Base-by-base conservation (phyloP, 2,329 filamentous ascomycete species). In the Penicillium oxalicum region DNA sequence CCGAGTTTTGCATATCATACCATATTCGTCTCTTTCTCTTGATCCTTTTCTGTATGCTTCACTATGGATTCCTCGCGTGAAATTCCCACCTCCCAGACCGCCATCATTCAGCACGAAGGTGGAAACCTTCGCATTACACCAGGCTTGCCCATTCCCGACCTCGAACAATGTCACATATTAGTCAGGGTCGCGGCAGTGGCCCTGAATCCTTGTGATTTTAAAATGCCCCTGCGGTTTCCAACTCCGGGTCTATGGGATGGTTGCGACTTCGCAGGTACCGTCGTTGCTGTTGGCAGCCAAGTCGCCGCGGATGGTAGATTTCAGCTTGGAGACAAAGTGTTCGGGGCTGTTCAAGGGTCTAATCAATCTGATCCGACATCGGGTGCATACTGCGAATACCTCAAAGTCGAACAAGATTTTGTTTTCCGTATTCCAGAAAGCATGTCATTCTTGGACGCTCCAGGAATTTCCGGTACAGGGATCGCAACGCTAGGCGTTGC, bases 331-430 rank as follows among this genome's bases (percentile, higher is more conserved):
- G 68, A 72, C 50, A 57, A 58, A 5, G 66, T 72, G 4, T 64
- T 61, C 12, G 72, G 71, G 5, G 56, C 61, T 12, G 63, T 64
- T 4, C 62, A 69, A 35, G 70, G 69, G 13, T 57, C 57, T 1
- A 63, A 63, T 12, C 54, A 52, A 40, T 44, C 49, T 1, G 50
- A 55, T 46, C 40, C 51, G 1, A 34, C 38, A 11, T 55, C 56
- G n/a, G 58, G 58, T 5, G 53, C 58, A 1, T 60, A 60, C 25
- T 60, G 53, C 18, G 55, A 60, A 28, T 60, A 55, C 25, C 9
- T 60, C 9, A 46, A 45, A 9, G 44, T 44, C 1, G 55, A 58
- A 1, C 37, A 52, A 5, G 53, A 53, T 9, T 54, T 59, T 18
- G 38, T 43, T 2, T 59, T 60, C 18, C 54, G 53, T 41, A 47